phyloP scores from a whole-genome alignment of 257 asterid species.

The Verbena officinalis region DNA sequence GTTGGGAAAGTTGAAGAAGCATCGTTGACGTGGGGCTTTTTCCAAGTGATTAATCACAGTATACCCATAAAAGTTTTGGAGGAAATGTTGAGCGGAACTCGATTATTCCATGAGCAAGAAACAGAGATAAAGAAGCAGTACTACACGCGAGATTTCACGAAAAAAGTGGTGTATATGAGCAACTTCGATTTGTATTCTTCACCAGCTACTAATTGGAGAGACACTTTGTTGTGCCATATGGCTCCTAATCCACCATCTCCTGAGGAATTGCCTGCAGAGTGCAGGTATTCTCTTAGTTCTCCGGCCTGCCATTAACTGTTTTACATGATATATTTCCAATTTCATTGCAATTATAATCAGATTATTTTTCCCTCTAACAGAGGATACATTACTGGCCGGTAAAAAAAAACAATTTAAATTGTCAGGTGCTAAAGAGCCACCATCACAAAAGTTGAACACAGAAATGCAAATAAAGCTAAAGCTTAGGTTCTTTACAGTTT shows the following conservation, averaged over 20 bases:
- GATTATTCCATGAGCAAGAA: conserved; percentile 38
- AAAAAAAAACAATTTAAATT: too few relatives aligned
- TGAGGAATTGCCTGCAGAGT: conserved; percentile 18
- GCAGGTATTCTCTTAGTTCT: conserved; percentile 5
- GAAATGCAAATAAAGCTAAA: too few relatives aligned
- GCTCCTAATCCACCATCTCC: conserved; percentile 32
- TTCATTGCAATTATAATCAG: too few relatives aligned
- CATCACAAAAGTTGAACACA: too few relatives aligned
- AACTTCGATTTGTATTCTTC: conserved; percentile 37
- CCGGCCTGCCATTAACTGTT: too few relatives aligned
- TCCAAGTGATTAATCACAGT: conserved; percentile 44
- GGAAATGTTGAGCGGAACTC: conserved; percentile 30
- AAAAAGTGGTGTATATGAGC: conserved; percentile 25
- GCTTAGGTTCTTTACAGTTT: too few relatives aligned
- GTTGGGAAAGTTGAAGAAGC: conserved; percentile 30
- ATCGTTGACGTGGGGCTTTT: conserved; percentile 33
- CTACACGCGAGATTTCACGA: conserved; percentile 37
- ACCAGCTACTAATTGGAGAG: conserved; percentile 50
- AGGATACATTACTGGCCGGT: too few relatives aligned
- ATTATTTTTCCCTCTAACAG: too few relatives aligned
- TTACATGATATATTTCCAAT: too few relatives aligned
- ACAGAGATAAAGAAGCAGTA: conserved; percentile 36
- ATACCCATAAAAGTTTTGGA: conserved; percentile 9
- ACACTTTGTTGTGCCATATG: conserved; percentile 26
- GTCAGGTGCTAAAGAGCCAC: too few relatives aligned